Evolutionary conservation across 768 basidiomycete species (phyloP), one percentile per base, ranked within the genome.

Genomic region (Solioccasus polychromus): DNA sequence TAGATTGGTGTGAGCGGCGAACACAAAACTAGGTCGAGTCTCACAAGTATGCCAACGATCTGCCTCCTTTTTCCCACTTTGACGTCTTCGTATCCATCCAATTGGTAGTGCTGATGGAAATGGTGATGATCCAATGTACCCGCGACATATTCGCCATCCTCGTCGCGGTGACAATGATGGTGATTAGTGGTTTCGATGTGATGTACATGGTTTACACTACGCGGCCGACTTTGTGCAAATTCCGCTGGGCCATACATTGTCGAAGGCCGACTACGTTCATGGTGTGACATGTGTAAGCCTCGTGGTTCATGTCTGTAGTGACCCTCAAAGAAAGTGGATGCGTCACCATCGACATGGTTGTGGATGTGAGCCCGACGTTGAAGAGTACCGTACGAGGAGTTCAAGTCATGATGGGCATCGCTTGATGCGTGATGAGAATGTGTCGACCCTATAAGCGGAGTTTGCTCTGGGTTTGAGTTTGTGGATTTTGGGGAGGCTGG

Each of bases 31-130:
- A 22, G 5, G 4, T 35, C 1, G 35, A 34, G 17, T 5, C 62
- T 58, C 29, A 88, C 88, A 26, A 91, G 68, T 44, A 89, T 83
- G 3, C 88, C 83, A 39, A 92, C 76, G 34, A 92, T 69, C 55
- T 88, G 86, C 45, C 84, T 67, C 57, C 74, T 71, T 44, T 80
- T 71, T 8, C 80, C 79, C 8, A 82, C 58, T 32, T 49, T 63
- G 0, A 65, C 59, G 5, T 54, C 31, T 57, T 61, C 42, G 14
- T 52, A 36, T 39, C 41, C 42, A 25, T 37, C 23, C 4, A 2
- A 4, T n/a, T 31, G 38, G 19, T 34, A 12, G 5, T 43, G 34
- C 2, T 39, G 46, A 22, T 44, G 49, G 18, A 31, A 32, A 28
- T 40, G 28, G 12, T 42, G 22, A 36, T 43, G 22, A 8, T 26